A percentile compares a stretch with the other conserved stretches of the same genome.
These are phyloP conservation scores for Zygosaccharomyces lentus DNA, from an alignment of 805 yeast species.

Conservation along the genomic window DNA sequence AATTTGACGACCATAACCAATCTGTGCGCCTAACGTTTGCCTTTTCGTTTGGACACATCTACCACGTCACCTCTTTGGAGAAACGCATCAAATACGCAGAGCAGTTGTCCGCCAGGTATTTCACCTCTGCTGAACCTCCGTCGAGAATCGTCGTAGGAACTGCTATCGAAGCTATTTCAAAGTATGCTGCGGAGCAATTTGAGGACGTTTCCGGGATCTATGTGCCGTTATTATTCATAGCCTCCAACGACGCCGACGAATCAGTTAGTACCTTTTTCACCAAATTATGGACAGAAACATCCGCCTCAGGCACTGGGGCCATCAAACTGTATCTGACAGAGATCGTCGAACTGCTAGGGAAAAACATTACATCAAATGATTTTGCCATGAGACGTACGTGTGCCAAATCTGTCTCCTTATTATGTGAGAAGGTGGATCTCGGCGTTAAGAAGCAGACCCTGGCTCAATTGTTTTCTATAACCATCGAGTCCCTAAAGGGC, in stretches of 20 bases:
- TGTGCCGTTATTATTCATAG: constrained; percentile 76
- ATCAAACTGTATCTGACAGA: constrained; percentile 66
- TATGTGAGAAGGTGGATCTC: constrained; percentile 45
- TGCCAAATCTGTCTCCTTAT: constrained; percentile 60
- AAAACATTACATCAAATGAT: constrained; percentile 50
- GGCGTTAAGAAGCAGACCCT: constrained; percentile 29
- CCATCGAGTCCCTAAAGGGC: constrained; percentile 63
- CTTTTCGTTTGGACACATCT: constrained; percentile 70
- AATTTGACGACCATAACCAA: constrained; percentile 64
- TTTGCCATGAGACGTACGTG: constrained; percentile 65
- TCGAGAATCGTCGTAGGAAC: constrained; percentile 50
- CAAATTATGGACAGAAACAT: constrained; percentile 71
- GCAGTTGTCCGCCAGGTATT: constrained; percentile 51
- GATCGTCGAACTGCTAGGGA: constrained; percentile 50
- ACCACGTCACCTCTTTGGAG: constrained; percentile 55
- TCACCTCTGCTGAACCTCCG: constrained; percentile 43
- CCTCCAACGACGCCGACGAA: constrained; percentile 57
- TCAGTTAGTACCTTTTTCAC: constrained; percentile 48
- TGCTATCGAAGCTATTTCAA: constrained; percentile 62
- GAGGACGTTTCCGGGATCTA: constrained; percentile 56
- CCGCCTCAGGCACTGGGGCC: constrained; percentile 69
- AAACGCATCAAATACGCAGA: constrained; percentile 51
- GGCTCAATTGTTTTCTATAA: constrained; percentile 44
- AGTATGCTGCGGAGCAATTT: constrained; percentile 65
- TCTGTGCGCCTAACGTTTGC: constrained; percentile 75